Evolutionary conservation across 1,284 basidiomycete genomes (phyloP).

Genomic region (Testicularia cyperi): DNA sequence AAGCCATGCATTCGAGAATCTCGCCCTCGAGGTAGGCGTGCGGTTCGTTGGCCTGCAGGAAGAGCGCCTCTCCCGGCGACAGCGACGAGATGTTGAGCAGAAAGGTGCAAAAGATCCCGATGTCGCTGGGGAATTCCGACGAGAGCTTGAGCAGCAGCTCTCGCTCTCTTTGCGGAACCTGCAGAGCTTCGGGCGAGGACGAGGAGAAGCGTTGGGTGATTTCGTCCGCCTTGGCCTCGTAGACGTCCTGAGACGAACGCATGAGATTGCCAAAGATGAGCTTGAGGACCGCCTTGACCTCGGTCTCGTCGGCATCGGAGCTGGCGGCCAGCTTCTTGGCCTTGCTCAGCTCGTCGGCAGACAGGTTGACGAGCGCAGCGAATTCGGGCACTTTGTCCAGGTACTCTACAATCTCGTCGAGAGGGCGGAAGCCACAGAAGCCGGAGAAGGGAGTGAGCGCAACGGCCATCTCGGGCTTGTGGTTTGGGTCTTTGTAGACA

Average conservation of each 20-base stretch:
- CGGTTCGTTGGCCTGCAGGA: slow-evolving; percentile 91
- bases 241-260: slow-evolving; percentile 2
- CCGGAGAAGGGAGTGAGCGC: slow-evolving; percentile 88
- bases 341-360: not conserved
- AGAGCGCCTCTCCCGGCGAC: slow-evolving; percentile 83
- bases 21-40: slow-evolving; percentile 82
- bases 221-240: slow-evolving; percentile 11
- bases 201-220: slow-evolving; percentile 12
- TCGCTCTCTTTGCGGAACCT: slow-evolving; percentile 22
- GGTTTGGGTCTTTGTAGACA: slow-evolving; percentile 90
- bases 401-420: slow-evolving; percentile 70
- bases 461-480: slow-evolving; percentile 98
- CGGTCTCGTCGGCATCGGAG: not conserved
- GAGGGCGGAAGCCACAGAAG: slow-evolving; percentile 85
- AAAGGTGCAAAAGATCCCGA: slow-evolving; percentile 92
- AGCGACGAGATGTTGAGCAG: slow-evolving; percentile 83
- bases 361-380: slow-evolving; percentile 59
- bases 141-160: slow-evolving; percentile 75
- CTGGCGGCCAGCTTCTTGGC: not conserved
- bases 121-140: slow-evolving; percentile 83
- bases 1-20: slow-evolving; percentile 59
- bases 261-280: slow-evolving; percentile 45
- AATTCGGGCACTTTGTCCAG: slow-evolving; percentile 78
- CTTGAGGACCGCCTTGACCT: slow-evolving; percentile 24
- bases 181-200: not conserved